Evolutionary conservation across 208 protist genomes (phyloP).

Genomic region (Trypanosoma congolense): DNA sequence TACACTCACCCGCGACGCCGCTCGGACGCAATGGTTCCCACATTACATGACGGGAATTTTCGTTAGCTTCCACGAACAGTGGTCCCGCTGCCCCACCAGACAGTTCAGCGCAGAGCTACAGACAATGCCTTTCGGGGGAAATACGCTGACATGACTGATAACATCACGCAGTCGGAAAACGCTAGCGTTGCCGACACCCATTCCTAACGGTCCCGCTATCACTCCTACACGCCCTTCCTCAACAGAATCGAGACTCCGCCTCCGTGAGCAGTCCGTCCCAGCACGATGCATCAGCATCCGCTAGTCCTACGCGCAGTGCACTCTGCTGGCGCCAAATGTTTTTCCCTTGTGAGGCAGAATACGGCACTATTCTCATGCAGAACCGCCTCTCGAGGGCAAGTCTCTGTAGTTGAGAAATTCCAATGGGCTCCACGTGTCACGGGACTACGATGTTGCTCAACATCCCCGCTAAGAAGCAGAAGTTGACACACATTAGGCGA

Average conservation of each 20-base stretch:
- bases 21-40: not conserved
- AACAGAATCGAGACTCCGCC: constrained; percentile 14
- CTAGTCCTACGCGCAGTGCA: constrained; percentile 1
- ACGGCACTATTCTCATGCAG: constrained; percentile 7
- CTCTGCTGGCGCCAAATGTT: not conserved
- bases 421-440: too few relatives aligned
- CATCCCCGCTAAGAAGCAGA: too few relatives aligned
- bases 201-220: too few relatives aligned
- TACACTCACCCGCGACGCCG: not conserved
- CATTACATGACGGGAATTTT: constrained; percentile 1
- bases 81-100: not conserved
- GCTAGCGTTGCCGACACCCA: too few relatives aligned
- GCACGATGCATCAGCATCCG: constrained; percentile 11
- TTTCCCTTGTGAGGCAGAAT: constrained; percentile 8
- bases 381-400: not conserved
- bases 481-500: too few relatives aligned
- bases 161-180: too few relatives aligned
- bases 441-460: too few relatives aligned
- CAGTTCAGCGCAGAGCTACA: not conserved
- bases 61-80: constrained; percentile 2
- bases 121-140: not conserved
- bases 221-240: too few relatives aligned
- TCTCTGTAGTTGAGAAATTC: constrained; percentile 1
- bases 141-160: constrained; percentile 1
- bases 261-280: constrained; percentile 4